phyloP scores from a whole-genome alignment of 192 early-diverging fungal species.

The Cladochytrium replicatum region DNA sequence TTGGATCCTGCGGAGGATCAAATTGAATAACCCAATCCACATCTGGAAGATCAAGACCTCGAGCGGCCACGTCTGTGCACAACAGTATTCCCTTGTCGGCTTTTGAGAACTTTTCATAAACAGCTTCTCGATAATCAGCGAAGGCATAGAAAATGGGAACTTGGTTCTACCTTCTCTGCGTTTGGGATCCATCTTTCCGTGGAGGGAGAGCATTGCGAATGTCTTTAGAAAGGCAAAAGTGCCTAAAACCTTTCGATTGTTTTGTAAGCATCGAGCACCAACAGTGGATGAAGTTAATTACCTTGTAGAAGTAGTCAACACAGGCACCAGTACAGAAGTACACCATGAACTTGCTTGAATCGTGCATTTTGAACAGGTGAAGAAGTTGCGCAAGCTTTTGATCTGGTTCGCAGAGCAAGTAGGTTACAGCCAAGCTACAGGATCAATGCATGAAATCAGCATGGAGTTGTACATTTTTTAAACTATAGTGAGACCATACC shows the following conservation, averaged over 20 bases:
- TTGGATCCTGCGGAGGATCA: conserved; percentile 93
- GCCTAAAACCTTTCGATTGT: conserved; percentile 21
- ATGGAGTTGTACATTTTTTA: neutral
- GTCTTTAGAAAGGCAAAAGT: conserved; percentile 27
- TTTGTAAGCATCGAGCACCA: conserved; percentile 22
- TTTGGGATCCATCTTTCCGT: conserved; percentile 90
- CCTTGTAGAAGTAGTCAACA: conserved; percentile 89
- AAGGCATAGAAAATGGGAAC: conserved; percentile 5
- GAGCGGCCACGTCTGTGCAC: conserved; percentile 91
- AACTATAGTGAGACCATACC: neutral
- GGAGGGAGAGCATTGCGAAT: conserved; percentile 61
- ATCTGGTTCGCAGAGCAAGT: conserved; percentile 65
- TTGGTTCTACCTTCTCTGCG: conserved; percentile 46
- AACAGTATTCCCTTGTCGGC: conserved; percentile 65
- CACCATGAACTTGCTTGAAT: conserved; percentile 74
- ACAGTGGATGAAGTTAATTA: conserved; percentile 24
- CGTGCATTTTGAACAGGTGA: conserved; percentile 45
- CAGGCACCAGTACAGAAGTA: conserved; percentile 94
- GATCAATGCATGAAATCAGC: neutral
- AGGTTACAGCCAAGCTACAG: conserved; percentile 31
- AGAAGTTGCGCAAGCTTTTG: conserved; percentile 72
- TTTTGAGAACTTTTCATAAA: conserved; percentile 63
- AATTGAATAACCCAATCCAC: conserved; percentile 91
- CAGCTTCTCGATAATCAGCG: conserved; percentile 23
- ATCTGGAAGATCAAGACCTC: conserved; percentile 92